Conservation (phyloP, 805 yeast species). For the Zygoascus ofunaensis region DNA sequence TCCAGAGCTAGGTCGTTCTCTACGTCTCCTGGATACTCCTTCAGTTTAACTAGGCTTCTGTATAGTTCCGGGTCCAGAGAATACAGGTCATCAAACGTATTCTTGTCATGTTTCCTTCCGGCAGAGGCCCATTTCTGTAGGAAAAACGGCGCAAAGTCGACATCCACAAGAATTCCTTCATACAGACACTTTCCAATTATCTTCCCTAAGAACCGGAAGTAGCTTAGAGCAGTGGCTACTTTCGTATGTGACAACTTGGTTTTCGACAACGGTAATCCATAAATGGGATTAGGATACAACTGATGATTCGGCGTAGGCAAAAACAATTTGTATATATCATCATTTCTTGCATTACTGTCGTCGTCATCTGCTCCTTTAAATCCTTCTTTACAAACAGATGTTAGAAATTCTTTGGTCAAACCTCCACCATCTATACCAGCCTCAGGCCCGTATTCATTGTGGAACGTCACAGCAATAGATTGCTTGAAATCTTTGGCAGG, state of each 20-base stretch:
- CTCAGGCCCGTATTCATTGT: constrained; percentile 67
- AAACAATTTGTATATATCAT: constrained; percentile 27
- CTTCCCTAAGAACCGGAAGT: constrained; percentile 62
- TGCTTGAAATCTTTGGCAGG: constrained; percentile 49
- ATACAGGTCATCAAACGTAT: constrained; percentile 70
- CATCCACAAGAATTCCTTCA: constrained; percentile 71
- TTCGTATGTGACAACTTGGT: constrained; percentile 5
- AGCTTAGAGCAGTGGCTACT: constrained; percentile 22
- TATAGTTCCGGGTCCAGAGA: constrained; percentile 64
- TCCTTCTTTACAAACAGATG: constrained; percentile 60
- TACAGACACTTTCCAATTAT: constrained; percentile 83
- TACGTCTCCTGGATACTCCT: constrained; percentile 47
- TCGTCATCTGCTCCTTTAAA: constrained; percentile 34
- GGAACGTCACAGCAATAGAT: constrained; percentile 54
- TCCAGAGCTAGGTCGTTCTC: constrained; percentile 46
- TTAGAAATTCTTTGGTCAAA: constrained; percentile 80
- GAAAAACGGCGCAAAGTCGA: constrained; percentile 80
- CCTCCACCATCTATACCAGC: constrained; percentile 98
- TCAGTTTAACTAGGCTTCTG: constrained; percentile 50
- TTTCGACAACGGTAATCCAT: constrained; percentile 3
- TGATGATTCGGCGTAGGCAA: constrained; percentile 43
- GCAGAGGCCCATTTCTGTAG: constrained; percentile 50
- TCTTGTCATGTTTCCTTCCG: constrained; percentile 29
- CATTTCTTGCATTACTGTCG: background rate
- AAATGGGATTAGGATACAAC: constrained; percentile 59